phyloP scores from a whole-genome alignment of 805 yeast genomes.

The Pichia kluyveri region DNA sequence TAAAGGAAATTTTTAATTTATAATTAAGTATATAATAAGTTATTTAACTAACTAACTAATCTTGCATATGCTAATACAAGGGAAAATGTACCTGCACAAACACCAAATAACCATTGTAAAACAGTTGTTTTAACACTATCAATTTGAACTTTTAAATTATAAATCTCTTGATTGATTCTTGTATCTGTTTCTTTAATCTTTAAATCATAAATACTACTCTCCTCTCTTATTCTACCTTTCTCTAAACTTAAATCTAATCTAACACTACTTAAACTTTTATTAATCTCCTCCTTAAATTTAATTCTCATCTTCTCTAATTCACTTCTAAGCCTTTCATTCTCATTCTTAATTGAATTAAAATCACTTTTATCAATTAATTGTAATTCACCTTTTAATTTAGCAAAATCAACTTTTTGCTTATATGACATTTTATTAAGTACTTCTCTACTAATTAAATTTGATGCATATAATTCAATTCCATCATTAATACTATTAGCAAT shows the following conservation, averaged over 20 bases:
- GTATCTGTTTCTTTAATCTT: slow-evolving; percentile 93
- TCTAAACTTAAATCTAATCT: slow-evolving; percentile 85
- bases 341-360: slow-evolving; percentile 70
- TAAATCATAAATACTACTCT: slow-evolving; percentile 83
- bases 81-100: slow-evolving; percentile 96
- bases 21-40: slow-evolving; percentile 14
- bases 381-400: slow-evolving; percentile 85
- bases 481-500: slow-evolving; percentile 70
- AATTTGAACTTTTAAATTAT: slow-evolving; percentile 90
- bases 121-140: slow-evolving; percentile 95
- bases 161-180: slow-evolving; percentile 88
- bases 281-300: slow-evolving; percentile 81
- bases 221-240: slow-evolving; percentile 93
- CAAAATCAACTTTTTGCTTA: slow-evolving; percentile 94
- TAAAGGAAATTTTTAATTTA: slow-evolving; percentile 70
- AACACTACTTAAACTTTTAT: slow-evolving; percentile 83
- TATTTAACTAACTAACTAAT: slow-evolving; percentile 27
- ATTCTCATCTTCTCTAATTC: slow-evolving; percentile 84
- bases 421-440: slow-evolving; percentile 76
- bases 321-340: slow-evolving; percentile 74
- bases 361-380: slow-evolving; percentile 84
- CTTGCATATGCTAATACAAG: slow-evolving; percentile 86
- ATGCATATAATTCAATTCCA: slow-evolving; percentile 66
- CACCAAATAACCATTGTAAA: slow-evolving; percentile 97
- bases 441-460: slow-evolving; percentile 78